These are phyloP conservation scores for Citrus australasica DNA, from an alignment of 345 rosid genomes.

Conservation along the genomic window DNA sequence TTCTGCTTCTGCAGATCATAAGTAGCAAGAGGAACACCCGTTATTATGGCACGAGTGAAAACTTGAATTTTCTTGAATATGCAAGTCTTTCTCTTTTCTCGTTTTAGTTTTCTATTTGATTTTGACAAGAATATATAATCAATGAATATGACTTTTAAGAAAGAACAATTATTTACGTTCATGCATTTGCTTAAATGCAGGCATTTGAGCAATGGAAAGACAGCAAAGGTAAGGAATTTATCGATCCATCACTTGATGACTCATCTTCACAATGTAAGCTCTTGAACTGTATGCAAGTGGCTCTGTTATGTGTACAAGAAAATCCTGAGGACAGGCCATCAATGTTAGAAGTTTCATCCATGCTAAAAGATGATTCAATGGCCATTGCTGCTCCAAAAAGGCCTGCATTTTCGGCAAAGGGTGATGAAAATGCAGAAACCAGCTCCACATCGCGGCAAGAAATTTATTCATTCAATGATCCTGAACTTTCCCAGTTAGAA, in stretches of 20 bases:
- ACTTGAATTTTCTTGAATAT: not conserved
- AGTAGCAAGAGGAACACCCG: conserved; percentile 12
- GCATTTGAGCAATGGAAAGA: conserved; percentile 21
- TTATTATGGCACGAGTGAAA: not conserved
- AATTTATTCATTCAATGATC: conserved; percentile 23
- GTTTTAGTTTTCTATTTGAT: no score
- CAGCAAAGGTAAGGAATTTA: conserved; percentile 4
- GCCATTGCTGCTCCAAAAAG: not conserved
- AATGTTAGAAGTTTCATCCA: conserved; percentile 1
- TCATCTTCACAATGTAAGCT: conserved; percentile 10
- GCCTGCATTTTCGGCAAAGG: conserved; percentile 6
- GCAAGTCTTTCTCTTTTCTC: not conserved
- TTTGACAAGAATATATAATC: no score
- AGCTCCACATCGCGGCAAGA: conserved; percentile 6
- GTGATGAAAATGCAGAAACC: not conserved
- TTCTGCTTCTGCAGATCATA: conserved; percentile 9
- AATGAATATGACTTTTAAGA: not conserved
- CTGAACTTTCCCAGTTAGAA: conserved; percentile 21
- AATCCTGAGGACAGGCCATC: conserved; percentile 17
- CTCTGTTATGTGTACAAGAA: conserved; percentile 4
- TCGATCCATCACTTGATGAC: conserved; percentile 16
- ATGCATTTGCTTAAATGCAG: not conserved
- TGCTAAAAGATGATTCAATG: not conserved
- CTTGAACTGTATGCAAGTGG: conserved; percentile 6
- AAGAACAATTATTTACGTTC: no score